Evolutionary conservation across 192 early-diverging fungal species (phyloP).

Genomic region (Backusella tarrabulga): DNA sequence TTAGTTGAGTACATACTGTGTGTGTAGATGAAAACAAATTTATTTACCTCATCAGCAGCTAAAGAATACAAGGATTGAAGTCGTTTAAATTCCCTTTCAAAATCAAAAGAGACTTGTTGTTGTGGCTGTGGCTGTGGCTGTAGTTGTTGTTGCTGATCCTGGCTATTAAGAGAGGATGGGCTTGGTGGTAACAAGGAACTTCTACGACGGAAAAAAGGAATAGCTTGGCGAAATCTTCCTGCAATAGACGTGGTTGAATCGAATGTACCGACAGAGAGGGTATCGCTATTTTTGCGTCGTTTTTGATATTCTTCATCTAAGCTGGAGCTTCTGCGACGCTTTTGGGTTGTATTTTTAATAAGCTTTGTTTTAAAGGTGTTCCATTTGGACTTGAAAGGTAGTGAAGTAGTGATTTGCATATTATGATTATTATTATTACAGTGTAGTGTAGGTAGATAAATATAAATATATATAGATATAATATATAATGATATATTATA

Average conservation of each 20-base stretch:
- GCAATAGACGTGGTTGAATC: slow-evolving; percentile 3
- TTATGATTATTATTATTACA: not conserved
- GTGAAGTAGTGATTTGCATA: slow-evolving; percentile 5
- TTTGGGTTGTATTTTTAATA: not conserved
- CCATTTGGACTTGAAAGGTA: slow-evolving; percentile 13
- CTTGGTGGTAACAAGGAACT: not conserved
- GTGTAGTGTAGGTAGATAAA: not conserved
- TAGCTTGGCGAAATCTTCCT: slow-evolving; percentile 4
- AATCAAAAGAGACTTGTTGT: not conserved
- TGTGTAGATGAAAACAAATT: not conserved
- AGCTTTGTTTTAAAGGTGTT: slow-evolving; percentile 6
- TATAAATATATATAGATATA: not conserved
- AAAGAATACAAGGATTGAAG: slow-evolving; percentile 3
- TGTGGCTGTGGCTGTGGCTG: not conserved
- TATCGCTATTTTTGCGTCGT: slow-evolving; percentile 1
- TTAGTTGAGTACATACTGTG: not conserved
- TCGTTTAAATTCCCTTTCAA: slow-evolving; percentile 3
- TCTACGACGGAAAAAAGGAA: slow-evolving; percentile 14
- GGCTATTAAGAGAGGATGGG: not conserved
- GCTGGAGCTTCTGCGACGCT: not conserved
- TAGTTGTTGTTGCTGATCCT: not conserved
- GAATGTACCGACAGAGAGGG: not conserved
- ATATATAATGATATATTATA: not conserved
- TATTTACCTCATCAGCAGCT: slow-evolving; percentile 15
- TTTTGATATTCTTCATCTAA: not conserved